phyloP scores from a whole-genome alignment of 129 eudicot species.

The Artemisia argyi region DNA sequence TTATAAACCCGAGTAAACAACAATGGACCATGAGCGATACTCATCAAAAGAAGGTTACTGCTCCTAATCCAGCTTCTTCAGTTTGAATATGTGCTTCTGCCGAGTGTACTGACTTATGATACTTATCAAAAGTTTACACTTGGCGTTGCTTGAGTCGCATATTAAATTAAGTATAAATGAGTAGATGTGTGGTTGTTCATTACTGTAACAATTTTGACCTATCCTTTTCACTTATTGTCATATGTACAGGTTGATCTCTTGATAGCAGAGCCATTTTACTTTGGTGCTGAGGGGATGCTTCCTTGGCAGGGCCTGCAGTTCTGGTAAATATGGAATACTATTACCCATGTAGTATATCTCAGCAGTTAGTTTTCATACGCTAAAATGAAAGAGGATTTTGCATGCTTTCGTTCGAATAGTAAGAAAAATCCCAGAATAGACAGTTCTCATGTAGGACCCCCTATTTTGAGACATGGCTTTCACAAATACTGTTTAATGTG shows the following conservation, averaged over 20 bases:
- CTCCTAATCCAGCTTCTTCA: not conserved
- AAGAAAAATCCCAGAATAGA: not conserved
- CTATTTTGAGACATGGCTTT: slow-evolving; percentile 6
- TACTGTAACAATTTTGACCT: not conserved
- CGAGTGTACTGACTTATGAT: not conserved
- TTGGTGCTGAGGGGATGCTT: slow-evolving; percentile 68
- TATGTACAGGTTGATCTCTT: slow-evolving; percentile 68
- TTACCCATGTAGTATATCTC: not conserved
- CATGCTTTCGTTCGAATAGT: no score
- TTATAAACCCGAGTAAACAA: slow-evolving; percentile 40
- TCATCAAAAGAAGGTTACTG: slow-evolving; percentile 51
- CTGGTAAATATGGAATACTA: slow-evolving; percentile 50
- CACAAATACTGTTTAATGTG: not conserved
- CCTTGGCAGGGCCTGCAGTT: slow-evolving; percentile 95
- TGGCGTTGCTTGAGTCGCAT: not conserved
- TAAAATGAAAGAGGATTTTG: not conserved
- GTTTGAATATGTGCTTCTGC: slow-evolving; percentile 1
- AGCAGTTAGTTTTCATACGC: not conserved
- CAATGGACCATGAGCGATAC: slow-evolving; percentile 48
- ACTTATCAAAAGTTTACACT: not conserved
- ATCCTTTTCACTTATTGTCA: not conserved
- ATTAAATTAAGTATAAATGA: not conserved
- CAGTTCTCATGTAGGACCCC: not conserved
- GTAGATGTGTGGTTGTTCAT: not conserved
- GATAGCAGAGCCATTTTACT: slow-evolving; percentile 83